Base-by-base conservation (phyloP, 2,329 filamentous ascomycete genomes). In the Colletotrichum lupini region DNA sequence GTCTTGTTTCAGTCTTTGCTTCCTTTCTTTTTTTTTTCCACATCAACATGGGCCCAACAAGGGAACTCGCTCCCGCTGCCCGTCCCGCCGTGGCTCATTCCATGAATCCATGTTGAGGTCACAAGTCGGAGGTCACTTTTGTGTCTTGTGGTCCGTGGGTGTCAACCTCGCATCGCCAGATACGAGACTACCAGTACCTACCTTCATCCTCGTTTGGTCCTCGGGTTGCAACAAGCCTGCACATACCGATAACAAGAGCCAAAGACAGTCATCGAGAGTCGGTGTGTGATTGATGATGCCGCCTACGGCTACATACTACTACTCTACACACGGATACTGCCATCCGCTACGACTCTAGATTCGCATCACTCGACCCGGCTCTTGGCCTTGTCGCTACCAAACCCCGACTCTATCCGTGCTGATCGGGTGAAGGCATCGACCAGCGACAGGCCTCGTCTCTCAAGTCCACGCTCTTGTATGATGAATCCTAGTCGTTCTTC, bases 1-100 rank as follows among this genome's bases (percentile, higher is more conserved):
- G 24, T 61, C 16, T 28, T 73, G 66, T 70, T 73, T 70, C 70
- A 70, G 70, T 61, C 58, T 42, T 42, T 53, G 22, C 42, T 42
- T 63, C 65, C 64, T 52, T 67, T 58, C 37, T 7, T 16, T 32
- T 56, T 49, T n/a, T 49, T 42, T 49, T 49, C 19, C 32, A 49
- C 22, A n/a, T 14, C 24, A 55, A 30, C 42, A 55, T 55, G 49
- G 49, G n/a, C 30, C n/a, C 3, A 24, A 49, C 30, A 22, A 53
- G 30, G 30, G 32, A n/a, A 53, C n/a, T 49, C 52, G 42, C 46
- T 53, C 28, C 60, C 46, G 42, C 46, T 30, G 19, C 60, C 46
- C n/a, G 46, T 63, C 60, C 46, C n/a, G 46, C 19, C 14, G 16
- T 42, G 37, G 37, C 37, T 42, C 37, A 19, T 42, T 42, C 37